These are phyloP conservation scores for Wickerhamiella spandovensis DNA, from an alignment of 805 yeast species.

Conservation along the genomic window DNA sequence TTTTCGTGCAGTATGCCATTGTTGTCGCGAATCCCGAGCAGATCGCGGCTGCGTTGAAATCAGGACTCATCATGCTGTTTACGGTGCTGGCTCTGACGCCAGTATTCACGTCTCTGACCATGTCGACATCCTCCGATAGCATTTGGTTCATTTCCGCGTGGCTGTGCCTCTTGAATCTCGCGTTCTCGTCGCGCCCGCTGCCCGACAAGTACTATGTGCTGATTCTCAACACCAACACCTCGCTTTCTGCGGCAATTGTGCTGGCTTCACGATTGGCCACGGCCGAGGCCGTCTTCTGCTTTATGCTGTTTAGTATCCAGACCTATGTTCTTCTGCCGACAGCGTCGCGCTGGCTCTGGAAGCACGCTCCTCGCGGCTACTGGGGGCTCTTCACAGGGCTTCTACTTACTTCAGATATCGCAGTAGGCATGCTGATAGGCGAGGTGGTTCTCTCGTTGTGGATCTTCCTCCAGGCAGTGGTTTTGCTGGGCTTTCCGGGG, in stretches of 20 bases:
- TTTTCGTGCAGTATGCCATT: constrained; percentile 19
- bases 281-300: constrained; percentile 68
- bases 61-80: constrained; percentile 54
- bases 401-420: constrained; percentile 13
- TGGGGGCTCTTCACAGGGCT: constrained; percentile 17
- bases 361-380: constrained; percentile 21
- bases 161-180: constrained; percentile 57
- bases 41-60: constrained; percentile 35
- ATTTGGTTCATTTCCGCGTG: constrained; percentile 87
- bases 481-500: constrained; percentile 48
- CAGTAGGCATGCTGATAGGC: constrained; percentile 22
- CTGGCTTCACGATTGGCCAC: constrained; percentile 75
- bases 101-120: constrained; percentile 73
- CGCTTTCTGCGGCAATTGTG: constrained; percentile 77
- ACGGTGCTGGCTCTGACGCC: constrained; percentile 74
- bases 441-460: constrained; percentile 34
- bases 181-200: constrained; percentile 54
- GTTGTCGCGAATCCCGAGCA: constrained; percentile 4
- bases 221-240: constrained; percentile 65
- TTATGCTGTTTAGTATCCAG: constrained; percentile 60
- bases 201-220: constrained; percentile 26
- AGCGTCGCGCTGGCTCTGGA: constrained; percentile 47
- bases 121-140: constrained; percentile 83
- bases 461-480: constrained; percentile 34
- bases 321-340: constrained; percentile 60